Evolutionary conservation across 305 asterid species (phyloP), one percentile per base, ranked within the genome.

Genomic region (Fraxinus nigra): DNA sequence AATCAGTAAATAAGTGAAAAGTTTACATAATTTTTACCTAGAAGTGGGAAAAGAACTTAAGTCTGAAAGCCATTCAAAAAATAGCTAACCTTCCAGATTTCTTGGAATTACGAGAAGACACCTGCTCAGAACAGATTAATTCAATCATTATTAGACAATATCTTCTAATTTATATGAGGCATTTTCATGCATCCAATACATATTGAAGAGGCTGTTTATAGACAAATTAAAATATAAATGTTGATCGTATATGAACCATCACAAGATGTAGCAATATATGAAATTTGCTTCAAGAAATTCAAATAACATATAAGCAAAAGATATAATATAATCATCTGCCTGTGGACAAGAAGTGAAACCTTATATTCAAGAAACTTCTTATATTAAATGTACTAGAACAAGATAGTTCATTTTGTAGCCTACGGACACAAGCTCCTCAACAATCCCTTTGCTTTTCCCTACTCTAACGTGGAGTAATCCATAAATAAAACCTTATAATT

Each of bases 71-170:
- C 51, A 34, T 79, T 79, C 7, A 63, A 78, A 75, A 67, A 32
- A 69, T 43, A 69, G 72, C 61, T 30, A 75, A 92, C 98, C 97
- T 87, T 83, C 75, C 77, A 22, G 95, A 43, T 83, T 86, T 90
- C 79, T 82, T 88, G 35, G 91, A 74, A 5, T 79, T 84, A 76
- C 77, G 83, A 37, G 90, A 59, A 56, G 76, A 79, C 20, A 61
- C 94, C 97, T 93, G 89, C 38, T 79, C 78, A 85, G 78, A 65
- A 79, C 79, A 74, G 48, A 80, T 78, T 22, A 87, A 78, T 24
- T 75, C 78, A 73, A 61, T 43, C 78, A 81, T 76, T 81, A 46
- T 32, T 51, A 54, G 37, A 26, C 24, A 3, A 61, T 75, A 83
- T 70, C 72, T 77, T 81, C 63, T 38, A 75, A 48, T 69, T 65